These are phyloP conservation scores for Echeveria elegans DNA, from an alignment of 164 flowering plant genomes.

Conservation along the genomic window DNA sequence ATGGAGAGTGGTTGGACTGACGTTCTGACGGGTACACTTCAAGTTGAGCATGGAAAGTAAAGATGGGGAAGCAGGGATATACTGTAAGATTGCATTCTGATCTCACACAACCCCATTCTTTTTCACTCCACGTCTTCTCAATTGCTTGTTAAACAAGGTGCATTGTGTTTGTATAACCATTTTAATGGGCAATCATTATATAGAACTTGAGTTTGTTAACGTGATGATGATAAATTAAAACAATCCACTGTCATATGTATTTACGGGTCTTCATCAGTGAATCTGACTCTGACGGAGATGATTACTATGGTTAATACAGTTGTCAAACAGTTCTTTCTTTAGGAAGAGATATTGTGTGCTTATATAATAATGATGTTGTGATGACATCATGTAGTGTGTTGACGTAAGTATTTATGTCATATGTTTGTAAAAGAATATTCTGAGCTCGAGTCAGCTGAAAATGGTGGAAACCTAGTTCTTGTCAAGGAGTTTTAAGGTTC, in stretches of 20 bases:
- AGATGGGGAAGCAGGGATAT: conserved; percentile 68
- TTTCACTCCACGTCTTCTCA: conserved; percentile 17
- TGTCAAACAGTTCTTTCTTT: too few species aligned
- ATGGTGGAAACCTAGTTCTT: conserved; percentile 51
- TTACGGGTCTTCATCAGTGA: conserved; percentile 64
- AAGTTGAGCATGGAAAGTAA: conserved; percentile 64
- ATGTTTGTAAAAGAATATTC: too few species aligned
- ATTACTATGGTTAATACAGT: too few species aligned
- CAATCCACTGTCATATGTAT: conserved; percentile 21
- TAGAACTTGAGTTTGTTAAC: too few species aligned
- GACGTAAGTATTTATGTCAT: too few species aligned
- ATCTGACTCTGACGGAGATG: too few species aligned
- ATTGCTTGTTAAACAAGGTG: neutral
- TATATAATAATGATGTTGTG: too few species aligned
- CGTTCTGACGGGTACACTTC: conserved; percentile 71
- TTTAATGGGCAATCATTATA: neutral
- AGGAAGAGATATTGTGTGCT: too few species aligned
- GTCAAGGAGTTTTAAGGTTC: conserved; percentile 35
- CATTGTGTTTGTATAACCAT: neutral
- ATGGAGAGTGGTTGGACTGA: conserved; percentile 76
- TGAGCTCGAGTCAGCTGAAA: conserved; percentile 84
- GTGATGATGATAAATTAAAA: neutral
- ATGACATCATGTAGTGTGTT: too few species aligned
- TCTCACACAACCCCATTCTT: conserved; percentile 31
- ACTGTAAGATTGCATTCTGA: conserved; percentile 28